phyloP scores from a whole-genome alignment of 129 eudicot genomes.

The Pseudognaphalium luteoalbum region DNA sequence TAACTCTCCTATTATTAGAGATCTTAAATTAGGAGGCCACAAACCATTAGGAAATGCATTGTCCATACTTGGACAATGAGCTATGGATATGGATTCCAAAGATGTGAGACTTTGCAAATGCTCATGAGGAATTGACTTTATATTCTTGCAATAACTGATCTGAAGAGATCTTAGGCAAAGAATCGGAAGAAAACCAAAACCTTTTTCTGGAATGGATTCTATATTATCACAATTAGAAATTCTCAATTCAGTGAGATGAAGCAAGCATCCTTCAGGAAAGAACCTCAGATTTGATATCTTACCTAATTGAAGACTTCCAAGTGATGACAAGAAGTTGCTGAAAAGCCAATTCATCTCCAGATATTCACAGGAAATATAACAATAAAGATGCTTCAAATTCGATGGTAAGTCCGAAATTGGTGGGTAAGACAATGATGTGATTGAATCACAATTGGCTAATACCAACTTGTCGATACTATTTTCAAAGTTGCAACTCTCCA shows the following conservation, averaged over 20 bases:
- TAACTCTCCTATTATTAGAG: conserved; percentile 6
- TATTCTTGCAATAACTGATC: conserved; percentile 17
- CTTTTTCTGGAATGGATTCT: conserved; percentile 21
- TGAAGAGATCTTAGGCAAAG: conserved; percentile 10
- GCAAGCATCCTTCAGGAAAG: conserved; percentile 24
- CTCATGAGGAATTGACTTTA: conserved; percentile 21
- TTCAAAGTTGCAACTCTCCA: neutral
- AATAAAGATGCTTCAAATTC: no score
- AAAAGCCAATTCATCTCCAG: conserved; percentile 10
- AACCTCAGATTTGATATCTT: neutral
- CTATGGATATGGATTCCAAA: conserved; percentile 16
- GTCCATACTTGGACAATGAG: conserved; percentile 18
- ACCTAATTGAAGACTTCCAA: no score
- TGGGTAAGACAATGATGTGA: conserved; percentile 10
- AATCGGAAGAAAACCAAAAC: conserved; percentile 20
- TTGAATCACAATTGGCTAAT: neutral
- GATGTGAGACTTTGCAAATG: conserved; percentile 24
- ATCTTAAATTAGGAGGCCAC: conserved; percentile 22
- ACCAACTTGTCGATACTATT: neutral
- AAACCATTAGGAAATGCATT: neutral
- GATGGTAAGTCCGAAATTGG: no score
- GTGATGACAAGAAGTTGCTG: conserved; percentile 18
- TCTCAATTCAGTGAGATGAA: neutral
- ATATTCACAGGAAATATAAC: no score
- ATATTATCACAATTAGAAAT: neutral